Evolutionary conservation across 2,329 filamentous ascomycete genomes (phyloP), one percentile per base, ranked within the genome.

Genomic region (Ilyonectria mors-panacis): DNA sequence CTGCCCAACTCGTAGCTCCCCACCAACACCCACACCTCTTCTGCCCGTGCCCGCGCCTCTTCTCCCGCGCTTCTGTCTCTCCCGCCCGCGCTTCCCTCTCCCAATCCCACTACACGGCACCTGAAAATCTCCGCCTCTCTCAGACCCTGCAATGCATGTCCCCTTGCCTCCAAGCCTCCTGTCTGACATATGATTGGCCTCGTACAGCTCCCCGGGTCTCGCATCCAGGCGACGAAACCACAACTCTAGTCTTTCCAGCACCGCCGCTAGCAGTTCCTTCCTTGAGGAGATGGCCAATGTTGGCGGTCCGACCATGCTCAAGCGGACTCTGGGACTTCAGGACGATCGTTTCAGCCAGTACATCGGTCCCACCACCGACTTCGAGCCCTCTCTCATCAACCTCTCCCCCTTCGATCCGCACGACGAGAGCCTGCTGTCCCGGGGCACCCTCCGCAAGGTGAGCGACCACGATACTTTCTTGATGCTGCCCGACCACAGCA

Each of bases 341-440:
- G 85, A 89, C 76, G 91, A 94, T 79, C 90, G 92, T 67, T 94
- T 92, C 79, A 94, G 92, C 81, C 92, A 94, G 81, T 94, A 95
- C 77, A 93, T 96, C 73, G 93, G 93, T 28, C 89, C 92, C 65
- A 95, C 93, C 57, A 94, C 93, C 57, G 92, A 94, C 75, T 94
- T 95, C 77, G 93, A 96, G 78, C 92, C 93, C 17, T 91, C 91
- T n/a, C 85, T 96, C 61, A 93, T 95, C 80, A 93, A 93, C 74
- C 86, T 95, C 23, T 94, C 93, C 23, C 87, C 90, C 6, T 95
- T 95, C 79, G 92, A 95, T 81, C 91, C 91, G 33, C 91, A 93
- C 78, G 93, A 95, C 83, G 93, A 95, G 82, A 94, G 92, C 76
- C 87, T 92, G 23, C 86, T 94, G 64, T 88, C 92, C 44, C 85